Base-by-base conservation (phyloP, 2,329 filamentous ascomycete genomes). In the Emmonsia crescens region DNA sequence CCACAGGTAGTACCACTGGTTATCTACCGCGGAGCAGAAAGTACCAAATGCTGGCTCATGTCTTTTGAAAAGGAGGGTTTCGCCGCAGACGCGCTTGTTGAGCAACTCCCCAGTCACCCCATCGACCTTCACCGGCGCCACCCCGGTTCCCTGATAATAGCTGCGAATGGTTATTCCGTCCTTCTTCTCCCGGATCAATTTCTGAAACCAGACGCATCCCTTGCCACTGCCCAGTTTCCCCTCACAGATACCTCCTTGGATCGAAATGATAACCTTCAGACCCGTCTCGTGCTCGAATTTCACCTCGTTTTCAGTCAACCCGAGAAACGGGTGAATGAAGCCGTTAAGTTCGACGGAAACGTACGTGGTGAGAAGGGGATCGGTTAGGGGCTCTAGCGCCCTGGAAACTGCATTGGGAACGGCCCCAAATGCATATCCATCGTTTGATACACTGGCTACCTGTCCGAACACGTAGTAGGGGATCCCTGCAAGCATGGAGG, bases 1-100 rank as follows among this genome's bases (percentile, higher is more conserved):
- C 64, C 64, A 65, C 14, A 62, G 58, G 60, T 65, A 65, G 40
- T 59, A 65, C 44, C 24, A 61, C n/a, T 59, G 48, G 21, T 27
- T 46, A 27, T 63, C 51, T 8, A 59, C 49, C 8, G 62, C 59
- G 21, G 62, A 54, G 57, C 64, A 64, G 59, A 65, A 65, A 9
- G 64, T 61, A 24, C 64, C 64, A 60, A 64, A 65, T 27, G 62
- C 58, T 19, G 64, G 64, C 16, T 65, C 62, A 8, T 62, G 21
- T 8, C 33, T 24, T 1, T 56, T 24, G 54, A 65, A 64, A 29
- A 65, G 38, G 6, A 64, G 12, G 4, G 16, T 21, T 21, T 49
- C 57, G n/a, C 61, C 52, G 12, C 48, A 31, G 49, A 62, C 52
- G 2, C 64, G 62, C 27, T 58, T 33, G 27, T 36, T 51, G 5